Base-by-base conservation (phyloP, 306 rosid genomes). In the Gynostemma pentaphyllum region DNA sequence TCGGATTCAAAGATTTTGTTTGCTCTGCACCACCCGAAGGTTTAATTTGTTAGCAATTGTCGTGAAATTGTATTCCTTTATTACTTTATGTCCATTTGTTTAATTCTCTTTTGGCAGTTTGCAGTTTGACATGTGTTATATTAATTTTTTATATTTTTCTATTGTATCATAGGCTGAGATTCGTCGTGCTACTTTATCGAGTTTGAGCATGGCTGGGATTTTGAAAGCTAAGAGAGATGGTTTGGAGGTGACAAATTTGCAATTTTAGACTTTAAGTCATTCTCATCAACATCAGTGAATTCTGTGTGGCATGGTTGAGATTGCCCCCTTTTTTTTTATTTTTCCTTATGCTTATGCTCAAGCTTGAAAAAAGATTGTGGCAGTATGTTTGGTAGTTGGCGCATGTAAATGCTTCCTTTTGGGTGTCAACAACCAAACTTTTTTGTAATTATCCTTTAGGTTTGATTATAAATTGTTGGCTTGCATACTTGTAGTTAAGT, bases 21-120 rank as follows among this genome's bases (percentile, higher is more conserved):
- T 47, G 84, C 80, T 74, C 75, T 91, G 78, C 83, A 83, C 70
- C 96, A 91, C 76, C 96, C 98, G 0, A 82, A 83, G 95, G 98
- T 91, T 74, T 72, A 7, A 12, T 30, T 16, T 29, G 13, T 32
- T 60, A 16, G 19, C 64, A 34, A 40, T 28, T 55, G 14, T 65
- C 45, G 2, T 59, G 52, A 22, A 28, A 46, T 65, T 72, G 45
- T 36, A n/a, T 26, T 70, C 52, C 45, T 11, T 74, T 37, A 42
- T 62, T 36, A 28, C 29, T 36, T 39, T 5, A 40, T 66, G 64
- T 54, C 34, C 56, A 18, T 36, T 4, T 34, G 63, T n/a, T 32
- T 34, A 2, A 14, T 34, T 34, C n/a, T 56, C 6, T 15, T 5
- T 56, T 56, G 44, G 44, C 28, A 28, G 39, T 53, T 15, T 28